Evolutionary conservation across 228 moss, liverwort and hornwort species (phyloP).

Genomic region (Sphagnum magellanicum): DNA sequence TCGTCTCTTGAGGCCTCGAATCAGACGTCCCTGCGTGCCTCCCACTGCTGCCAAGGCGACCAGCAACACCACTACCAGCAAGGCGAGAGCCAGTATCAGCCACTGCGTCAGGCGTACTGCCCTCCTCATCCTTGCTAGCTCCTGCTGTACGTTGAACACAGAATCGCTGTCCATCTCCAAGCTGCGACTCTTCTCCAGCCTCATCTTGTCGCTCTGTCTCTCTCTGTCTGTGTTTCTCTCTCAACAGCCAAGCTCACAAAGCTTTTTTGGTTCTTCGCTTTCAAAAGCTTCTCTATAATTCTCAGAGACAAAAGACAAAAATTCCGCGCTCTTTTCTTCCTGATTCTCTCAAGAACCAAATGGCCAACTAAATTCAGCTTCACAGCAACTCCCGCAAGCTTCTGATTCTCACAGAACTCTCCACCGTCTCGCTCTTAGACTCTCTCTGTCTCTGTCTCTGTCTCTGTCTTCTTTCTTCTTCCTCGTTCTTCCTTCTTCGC

Average conservation of each 20-base stretch:
- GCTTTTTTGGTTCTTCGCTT: too few species aligned
- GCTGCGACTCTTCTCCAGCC: slow-evolving; percentile 22
- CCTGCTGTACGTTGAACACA: slow-evolving; percentile 33
- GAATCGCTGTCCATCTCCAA: slow-evolving; percentile 24
- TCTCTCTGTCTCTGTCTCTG: too few species aligned
- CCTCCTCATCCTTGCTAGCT: slow-evolving; percentile 52
- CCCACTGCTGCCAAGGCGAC: slow-evolving; percentile 58
- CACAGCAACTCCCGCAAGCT: too few species aligned
- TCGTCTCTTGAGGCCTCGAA: slow-evolving; percentile 28
- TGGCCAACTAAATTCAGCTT: too few species aligned
- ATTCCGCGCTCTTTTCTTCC: too few species aligned
- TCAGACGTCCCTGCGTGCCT: slow-evolving; percentile 30
- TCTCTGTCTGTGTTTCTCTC: not conserved
- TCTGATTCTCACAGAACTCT: too few species aligned
- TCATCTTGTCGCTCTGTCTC: not conserved
- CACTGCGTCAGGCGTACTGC: slow-evolving; percentile 39
- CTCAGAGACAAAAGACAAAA: too few species aligned
- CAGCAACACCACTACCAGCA: slow-evolving; percentile 37
- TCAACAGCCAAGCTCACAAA: not conserved
- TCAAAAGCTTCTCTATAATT: too few species aligned
- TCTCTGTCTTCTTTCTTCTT: too few species aligned
- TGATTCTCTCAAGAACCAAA: too few species aligned
- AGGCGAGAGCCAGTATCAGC: slow-evolving; percentile 22
- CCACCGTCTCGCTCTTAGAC: too few species aligned
- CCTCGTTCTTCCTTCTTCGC: too few species aligned